phyloP scores from a whole-genome alignment of 1,139 yeast genomes.

The Taphrina sp. region DNA sequence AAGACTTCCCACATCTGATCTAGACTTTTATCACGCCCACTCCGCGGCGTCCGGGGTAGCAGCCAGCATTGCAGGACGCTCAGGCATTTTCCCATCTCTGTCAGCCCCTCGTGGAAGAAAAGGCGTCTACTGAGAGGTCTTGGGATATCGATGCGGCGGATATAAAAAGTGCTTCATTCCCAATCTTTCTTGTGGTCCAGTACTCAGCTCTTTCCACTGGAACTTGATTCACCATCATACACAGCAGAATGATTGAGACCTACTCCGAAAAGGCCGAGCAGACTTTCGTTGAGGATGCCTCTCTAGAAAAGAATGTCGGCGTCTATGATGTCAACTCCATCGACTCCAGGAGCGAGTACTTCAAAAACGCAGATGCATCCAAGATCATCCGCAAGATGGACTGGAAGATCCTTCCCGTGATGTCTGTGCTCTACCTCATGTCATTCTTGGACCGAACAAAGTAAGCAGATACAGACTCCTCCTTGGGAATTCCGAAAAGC shows the following conservation, averaged over 20 bases:
- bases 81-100: no score
- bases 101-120: no score
- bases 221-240: no score
- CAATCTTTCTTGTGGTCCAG: background rate
- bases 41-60: no score
- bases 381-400: slow-evolving; percentile 30
- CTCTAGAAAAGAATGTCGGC: slow-evolving; percentile 12
- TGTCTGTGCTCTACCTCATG: slow-evolving; percentile 30
- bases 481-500: no score
- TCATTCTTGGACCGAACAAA: slow-evolving; percentile 63
- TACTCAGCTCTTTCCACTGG: no score
- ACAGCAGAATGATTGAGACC: background rate
- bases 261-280: slow-evolving; percentile 16
- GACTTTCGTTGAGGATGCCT: slow-evolving; percentile 18
- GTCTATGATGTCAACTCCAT: slow-evolving; percentile 1
- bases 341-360: slow-evolving; percentile 15
- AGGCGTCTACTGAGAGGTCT: no score
- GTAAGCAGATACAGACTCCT: slow-evolving; percentile 59
- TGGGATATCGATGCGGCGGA: no score
- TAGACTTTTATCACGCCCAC: no score
- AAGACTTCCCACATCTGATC: no score
- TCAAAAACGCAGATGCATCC: slow-evolving; percentile 13
- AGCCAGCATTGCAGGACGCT: no score
- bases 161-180: slow-evolving; percentile 5
- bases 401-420: slow-evolving; percentile 29